Base-by-base conservation (phyloP, 257 asterid genomes). In the Penstemon davidsonii region DNA sequence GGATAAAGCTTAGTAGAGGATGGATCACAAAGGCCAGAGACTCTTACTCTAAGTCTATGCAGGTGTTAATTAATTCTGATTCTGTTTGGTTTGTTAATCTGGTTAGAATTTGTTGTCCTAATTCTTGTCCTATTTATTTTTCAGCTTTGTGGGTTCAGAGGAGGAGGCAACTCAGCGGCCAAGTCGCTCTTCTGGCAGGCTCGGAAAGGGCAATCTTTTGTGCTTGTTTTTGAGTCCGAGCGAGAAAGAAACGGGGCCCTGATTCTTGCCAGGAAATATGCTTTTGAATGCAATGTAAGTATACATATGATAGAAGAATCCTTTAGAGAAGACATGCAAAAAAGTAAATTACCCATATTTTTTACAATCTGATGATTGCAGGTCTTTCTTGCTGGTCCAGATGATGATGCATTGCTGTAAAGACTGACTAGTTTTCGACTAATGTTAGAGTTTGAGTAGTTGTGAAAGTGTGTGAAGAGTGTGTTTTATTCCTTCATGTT, bases 1-100 rank as follows among this genome's bases (percentile, higher is more conserved):
- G 86, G 86, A 83, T 93, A 79, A 93, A 90, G 77, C 96, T 93
- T 36, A 84, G 92, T 62, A 77, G 85, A 83, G 99, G 99, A 76
- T 93, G 99, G 99, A 93, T 93, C 86, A 93, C 99, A 8, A 93
- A 93, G 84, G 96, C 95, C 73, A 82, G 99, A 76, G 99, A 93
- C 19, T 82, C 96, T 19, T 93, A 90, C 79, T 87, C 96, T 9
- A 74, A 49, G 64, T 81, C 97, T 33, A 93, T 93, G 99, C 99
- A 87, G 96, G 99, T 93, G 81, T 47, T 5, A 63, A 38, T 45
- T 2, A 25, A 25, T 25, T 25, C 33, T 25, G 33, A 1, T 25
- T 25, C 47, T 5, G 11, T 40, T 38, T 8, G 0, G 19, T 11
- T 9, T 56, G n/a, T 8, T 5, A 36, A 38, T 51, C 37, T 52